Evolutionary conservation across 495 filamentous ascomycete genomes (phyloP).

Genomic region (Aspergillus taichungensis): DNA sequence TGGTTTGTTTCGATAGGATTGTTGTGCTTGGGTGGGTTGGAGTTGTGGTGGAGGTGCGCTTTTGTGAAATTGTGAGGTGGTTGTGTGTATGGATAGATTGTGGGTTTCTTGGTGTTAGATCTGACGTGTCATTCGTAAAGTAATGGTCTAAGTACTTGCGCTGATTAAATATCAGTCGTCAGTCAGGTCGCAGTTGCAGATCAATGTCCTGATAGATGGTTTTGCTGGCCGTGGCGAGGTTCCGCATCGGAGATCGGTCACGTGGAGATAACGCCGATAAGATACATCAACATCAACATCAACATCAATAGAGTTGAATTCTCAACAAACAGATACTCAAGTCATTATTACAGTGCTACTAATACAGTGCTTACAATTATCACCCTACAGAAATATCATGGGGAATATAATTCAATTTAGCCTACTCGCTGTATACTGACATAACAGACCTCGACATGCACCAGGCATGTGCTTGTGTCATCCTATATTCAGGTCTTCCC

Average conservation of each 20-base stretch:
- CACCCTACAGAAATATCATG: constrained; percentile 9
- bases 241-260: not conserved
- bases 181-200: not conserved
- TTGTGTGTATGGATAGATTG: not conserved
- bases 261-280: constrained; percentile 3
- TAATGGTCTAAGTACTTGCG: no score
- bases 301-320: not conserved
- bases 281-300: no score
- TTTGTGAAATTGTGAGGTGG: not conserved
- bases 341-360: no score
- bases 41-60: not conserved
- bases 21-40: not conserved
- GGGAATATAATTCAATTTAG: constrained; percentile 18
- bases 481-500: constrained; percentile 13
- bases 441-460: constrained; percentile 12
- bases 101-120: not conserved
- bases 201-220: not conserved
- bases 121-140: not conserved
- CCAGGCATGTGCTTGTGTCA: constrained; percentile 10
- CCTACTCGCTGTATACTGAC: constrained; percentile 18
- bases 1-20: not conserved
- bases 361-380: constrained; percentile 3
- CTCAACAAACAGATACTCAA: no score
- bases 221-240: not conserved
- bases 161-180: no score